Percentiles rank a stretch among this genome's conserved stretches.
Evolutionary conservation across 2,329 filamentous ascomycete genomes (phyloP).

Genomic region (Periconia digitata): DNA sequence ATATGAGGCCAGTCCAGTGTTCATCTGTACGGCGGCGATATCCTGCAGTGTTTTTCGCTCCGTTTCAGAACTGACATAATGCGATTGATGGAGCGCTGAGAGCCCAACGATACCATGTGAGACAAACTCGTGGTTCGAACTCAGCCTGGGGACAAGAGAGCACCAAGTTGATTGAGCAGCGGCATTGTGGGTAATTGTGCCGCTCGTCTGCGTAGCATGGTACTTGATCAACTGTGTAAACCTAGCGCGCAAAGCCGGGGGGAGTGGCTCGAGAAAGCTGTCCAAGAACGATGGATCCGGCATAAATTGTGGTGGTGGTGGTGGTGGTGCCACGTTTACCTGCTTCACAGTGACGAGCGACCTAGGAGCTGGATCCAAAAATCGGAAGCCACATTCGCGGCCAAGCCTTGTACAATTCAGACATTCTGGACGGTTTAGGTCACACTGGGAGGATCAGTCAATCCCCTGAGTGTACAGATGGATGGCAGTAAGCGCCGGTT

Average conservation of each 20-base stretch:
- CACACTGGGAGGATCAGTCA: slow-evolving; percentile 18
- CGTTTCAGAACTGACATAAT: slow-evolving; percentile 15
- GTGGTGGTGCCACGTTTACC: slow-evolving; percentile 8
- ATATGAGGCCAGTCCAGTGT: slow-evolving; percentile 24
- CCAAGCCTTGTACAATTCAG: slow-evolving; percentile 17
- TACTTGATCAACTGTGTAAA: slow-evolving; percentile 24
- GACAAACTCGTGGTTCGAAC: slow-evolving; percentile 43
- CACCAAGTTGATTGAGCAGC: slow-evolving; percentile 20
- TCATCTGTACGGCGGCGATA: slow-evolving; percentile 28
- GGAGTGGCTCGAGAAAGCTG: slow-evolving; percentile 11
- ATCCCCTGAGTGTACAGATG: neutral
- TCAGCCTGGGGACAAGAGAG: slow-evolving; percentile 31
- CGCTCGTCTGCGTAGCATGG: slow-evolving; percentile 21
- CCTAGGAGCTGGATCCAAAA: slow-evolving; percentile 11
- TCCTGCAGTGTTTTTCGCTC: slow-evolving; percentile 16
- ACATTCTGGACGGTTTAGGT: slow-evolving; percentile 20
- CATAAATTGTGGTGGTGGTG: slow-evolving; percentile 6
- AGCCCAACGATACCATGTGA: slow-evolving; percentile 48
- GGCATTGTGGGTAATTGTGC: slow-evolving; percentile 18
- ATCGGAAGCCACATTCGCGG: slow-evolving; percentile 20
- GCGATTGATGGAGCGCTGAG: slow-evolving; percentile 48
- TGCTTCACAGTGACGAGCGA: neutral
- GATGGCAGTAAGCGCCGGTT: neutral
- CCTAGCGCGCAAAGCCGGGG: slow-evolving; percentile 11
- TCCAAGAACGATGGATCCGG: slow-evolving; percentile 15